Evolutionary conservation across 2,329 filamentous ascomycete species (phyloP).

Genomic region (Apiospora aurea): DNA sequence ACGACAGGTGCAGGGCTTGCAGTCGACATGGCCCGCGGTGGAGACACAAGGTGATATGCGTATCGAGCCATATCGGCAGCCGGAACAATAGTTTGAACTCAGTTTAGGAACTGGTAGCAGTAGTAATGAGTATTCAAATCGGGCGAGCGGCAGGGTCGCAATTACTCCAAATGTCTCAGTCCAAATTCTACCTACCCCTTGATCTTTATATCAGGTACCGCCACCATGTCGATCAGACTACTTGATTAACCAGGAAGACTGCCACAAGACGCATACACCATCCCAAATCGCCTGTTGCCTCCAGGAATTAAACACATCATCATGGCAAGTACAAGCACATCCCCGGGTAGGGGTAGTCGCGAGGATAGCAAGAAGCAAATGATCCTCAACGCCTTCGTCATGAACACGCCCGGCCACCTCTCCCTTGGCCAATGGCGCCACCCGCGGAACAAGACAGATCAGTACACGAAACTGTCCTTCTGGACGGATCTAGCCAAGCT

Average conservation of each 20-base stretch:
- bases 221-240: too few relatives aligned
- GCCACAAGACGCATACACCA: too few relatives aligned
- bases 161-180: background rate
- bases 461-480: constrained; percentile 65
- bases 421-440: constrained; percentile 72
- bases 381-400: constrained; percentile 69
- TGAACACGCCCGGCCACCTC: constrained; percentile 69
- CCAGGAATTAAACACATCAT: background rate
- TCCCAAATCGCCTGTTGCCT: background rate
- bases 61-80: background rate
- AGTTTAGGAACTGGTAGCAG: too few relatives aligned
- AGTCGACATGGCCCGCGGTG: background rate
- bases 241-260: too few relatives aligned
- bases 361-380: constrained; percentile 55
- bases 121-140: too few relatives aligned
- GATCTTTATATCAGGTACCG: background rate
- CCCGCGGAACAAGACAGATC: constrained; percentile 65
- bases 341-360: background rate
- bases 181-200: too few relatives aligned
- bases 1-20: background rate
- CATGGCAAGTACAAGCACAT: background rate
- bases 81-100: background rate
- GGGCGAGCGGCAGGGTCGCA: too few relatives aligned
- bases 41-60: background rate
- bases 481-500: constrained; percentile 69